Conservation (phyloP, 2,329 filamentous ascomycete genomes). For the Colletotrichum musae region DNA sequence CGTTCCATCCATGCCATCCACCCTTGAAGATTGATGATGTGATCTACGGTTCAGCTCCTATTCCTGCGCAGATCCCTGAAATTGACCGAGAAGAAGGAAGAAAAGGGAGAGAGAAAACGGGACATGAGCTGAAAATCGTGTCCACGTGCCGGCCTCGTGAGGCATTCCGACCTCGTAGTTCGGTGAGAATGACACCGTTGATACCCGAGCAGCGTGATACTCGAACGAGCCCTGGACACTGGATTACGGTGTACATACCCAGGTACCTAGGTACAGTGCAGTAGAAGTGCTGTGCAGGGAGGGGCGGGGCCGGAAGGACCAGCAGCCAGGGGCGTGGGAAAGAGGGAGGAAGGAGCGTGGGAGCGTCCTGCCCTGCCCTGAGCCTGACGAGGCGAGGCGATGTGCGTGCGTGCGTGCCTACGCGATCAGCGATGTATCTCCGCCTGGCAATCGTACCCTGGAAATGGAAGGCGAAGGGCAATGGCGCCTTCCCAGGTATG, state of each 20-base stretch:
- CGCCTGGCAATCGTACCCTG: conserved; percentile 19
- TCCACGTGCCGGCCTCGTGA: conserved; percentile 27
- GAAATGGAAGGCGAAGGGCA: conserved; percentile 17
- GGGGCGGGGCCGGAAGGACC: not conserved
- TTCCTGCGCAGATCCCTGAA: not conserved
- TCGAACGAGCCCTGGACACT: not conserved
- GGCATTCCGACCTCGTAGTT: not conserved
- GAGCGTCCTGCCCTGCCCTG: not conserved
- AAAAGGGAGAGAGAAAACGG: conserved; percentile 3
- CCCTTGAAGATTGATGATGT: not conserved
- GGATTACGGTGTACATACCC: not conserved
- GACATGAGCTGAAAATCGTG: not conserved
- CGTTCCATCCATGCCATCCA: conserved; percentile 8
- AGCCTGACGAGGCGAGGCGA: conserved; percentile 10
- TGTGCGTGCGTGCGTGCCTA: not conserved
- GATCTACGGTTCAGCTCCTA: conserved; percentile 6
- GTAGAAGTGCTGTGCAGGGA: not conserved
- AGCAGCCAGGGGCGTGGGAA: not conserved
- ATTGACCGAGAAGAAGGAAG: not conserved
- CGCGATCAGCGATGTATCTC: too few relatives aligned
- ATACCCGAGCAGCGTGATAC: conserved; percentile 10
- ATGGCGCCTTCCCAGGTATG: not conserved
- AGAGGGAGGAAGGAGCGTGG: not conserved
- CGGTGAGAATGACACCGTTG: conserved; percentile 14
- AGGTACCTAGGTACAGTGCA: not conserved